Percentiles rank a stretch among this genome's conserved stretches.
Evolutionary conservation across 2,329 filamentous ascomycete genomes (phyloP).

Genomic region (Fusarium odoratissimum): DNA sequence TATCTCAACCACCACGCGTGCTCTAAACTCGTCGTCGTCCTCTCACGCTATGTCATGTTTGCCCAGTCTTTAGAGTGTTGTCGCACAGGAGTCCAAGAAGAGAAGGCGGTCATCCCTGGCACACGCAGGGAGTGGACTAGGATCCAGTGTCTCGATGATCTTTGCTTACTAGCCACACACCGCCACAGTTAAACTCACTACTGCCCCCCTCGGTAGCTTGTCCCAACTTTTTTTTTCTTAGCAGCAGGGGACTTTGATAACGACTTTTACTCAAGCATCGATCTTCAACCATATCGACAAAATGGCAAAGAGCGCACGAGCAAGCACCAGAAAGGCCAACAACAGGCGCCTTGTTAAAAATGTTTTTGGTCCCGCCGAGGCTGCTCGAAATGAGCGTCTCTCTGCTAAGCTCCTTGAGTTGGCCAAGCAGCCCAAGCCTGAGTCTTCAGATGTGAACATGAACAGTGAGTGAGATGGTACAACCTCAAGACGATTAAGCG

Average conservation of each 20-base stretch:
- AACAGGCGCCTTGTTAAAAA: constrained; percentile 81
- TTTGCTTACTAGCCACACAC: constrained; percentile 25
- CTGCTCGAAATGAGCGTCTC: constrained; percentile 82
- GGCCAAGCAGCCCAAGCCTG: constrained; percentile 80
- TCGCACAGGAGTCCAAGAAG: constrained; percentile 15
- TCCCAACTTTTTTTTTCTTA: constrained; percentile 44
- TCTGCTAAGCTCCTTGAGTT: constrained; percentile 87
- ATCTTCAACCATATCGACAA: constrained; percentile 43
- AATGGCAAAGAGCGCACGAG: constrained; percentile 90
- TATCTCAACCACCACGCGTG: constrained; percentile 32
- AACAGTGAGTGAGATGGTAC: constrained; percentile 48
- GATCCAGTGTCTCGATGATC: not conserved
- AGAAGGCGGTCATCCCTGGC: constrained; percentile 43
- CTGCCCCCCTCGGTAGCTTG: constrained; percentile 13
- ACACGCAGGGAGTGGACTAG: constrained; percentile 11
- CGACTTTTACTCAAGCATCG: constrained; percentile 17
- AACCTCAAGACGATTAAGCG: not conserved
- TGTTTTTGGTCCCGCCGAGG: constrained; percentile 86
- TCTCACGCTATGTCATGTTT: constrained; percentile 45
- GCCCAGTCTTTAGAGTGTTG: constrained; percentile 21
- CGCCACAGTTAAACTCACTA: constrained; percentile 24
- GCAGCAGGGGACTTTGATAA: constrained; percentile 29
- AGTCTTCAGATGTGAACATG: constrained; percentile 62
- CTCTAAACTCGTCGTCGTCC: constrained; percentile 19
- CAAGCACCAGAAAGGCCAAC: constrained; percentile 85